These are phyloP conservation scores for Oehlia diaphana DNA, from an alignment of 192 early-diverging fungal species.

Conservation along the genomic window DNA sequence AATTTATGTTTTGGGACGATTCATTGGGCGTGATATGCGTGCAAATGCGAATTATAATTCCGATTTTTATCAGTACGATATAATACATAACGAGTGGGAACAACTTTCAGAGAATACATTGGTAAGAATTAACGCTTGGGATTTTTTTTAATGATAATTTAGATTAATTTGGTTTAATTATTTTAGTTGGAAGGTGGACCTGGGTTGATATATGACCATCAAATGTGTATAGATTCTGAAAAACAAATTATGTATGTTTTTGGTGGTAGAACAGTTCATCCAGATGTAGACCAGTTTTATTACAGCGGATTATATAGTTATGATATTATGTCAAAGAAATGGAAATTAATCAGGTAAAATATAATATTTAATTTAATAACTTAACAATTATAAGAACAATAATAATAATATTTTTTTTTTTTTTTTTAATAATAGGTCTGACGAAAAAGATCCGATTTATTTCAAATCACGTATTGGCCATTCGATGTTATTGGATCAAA, in stretches of 20 bases:
- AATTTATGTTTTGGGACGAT: constrained; percentile 87
- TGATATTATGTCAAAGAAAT: constrained; percentile 62
- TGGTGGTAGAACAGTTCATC: constrained; percentile 77
- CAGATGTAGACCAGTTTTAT: constrained; percentile 64
- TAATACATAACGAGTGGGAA: constrained; percentile 63
- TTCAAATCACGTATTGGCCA: constrained; percentile 89
- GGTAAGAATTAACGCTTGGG: constrained; percentile 38
- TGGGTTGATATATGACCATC: constrained; percentile 87
- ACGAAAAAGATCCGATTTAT: constrained; percentile 44
- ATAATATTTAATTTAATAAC: constrained; percentile 25
- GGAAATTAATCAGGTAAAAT: constrained; percentile 77
- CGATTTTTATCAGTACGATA: constrained; percentile 91
- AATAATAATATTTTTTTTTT: constrained; percentile 31
- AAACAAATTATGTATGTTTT: constrained; percentile 81
- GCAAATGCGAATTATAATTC: constrained; percentile 68
- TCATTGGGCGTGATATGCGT: constrained; percentile 76
- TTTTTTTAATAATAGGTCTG: background rate
- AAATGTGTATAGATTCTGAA: constrained; percentile 85
- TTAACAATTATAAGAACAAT: constrained; percentile 30
- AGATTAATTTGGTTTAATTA: background rate
- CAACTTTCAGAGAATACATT: constrained; percentile 76
- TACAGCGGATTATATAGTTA: constrained; percentile 92
- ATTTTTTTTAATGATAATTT: background rate
- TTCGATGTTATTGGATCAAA: constrained; percentile 81
- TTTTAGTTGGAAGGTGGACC: constrained; percentile 79